These are phyloP conservation scores for Aspergillus luchuensis DNA, from an alignment of 2,329 filamentous ascomycete species.

Conservation along the genomic window DNA sequence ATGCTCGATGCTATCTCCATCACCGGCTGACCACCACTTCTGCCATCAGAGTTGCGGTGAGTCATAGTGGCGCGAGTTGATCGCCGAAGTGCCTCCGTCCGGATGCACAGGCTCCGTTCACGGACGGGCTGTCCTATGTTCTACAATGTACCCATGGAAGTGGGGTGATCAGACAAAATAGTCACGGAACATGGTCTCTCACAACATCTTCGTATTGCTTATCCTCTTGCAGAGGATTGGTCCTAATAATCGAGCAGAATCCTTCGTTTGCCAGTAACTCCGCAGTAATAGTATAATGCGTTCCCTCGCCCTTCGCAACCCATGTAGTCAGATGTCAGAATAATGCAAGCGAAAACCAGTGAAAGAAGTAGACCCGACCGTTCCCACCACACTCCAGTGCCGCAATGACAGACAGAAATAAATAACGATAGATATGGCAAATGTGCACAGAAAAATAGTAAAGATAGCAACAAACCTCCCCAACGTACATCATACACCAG, in stretches of 20 bases:
- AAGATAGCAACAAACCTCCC: constrained; percentile 27
- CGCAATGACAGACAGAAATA: constrained; percentile 22
- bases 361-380: constrained; percentile 29
- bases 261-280: constrained; percentile 3
- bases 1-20: no score
- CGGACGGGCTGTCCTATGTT: background rate
- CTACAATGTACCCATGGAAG: background rate
- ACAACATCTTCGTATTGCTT: background rate
- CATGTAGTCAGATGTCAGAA: background rate
- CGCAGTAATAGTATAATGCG: constrained; percentile 5
- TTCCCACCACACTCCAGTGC: constrained; percentile 36
- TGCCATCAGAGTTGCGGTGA: constrained; percentile 10
- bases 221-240: background rate
- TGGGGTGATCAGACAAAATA: background rate
- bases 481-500: constrained; percentile 37
- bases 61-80: constrained; percentile 1
- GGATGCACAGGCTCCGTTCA: background rate
- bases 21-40: constrained; percentile 1
- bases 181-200: background rate
- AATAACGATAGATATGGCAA: constrained; percentile 18
- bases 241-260: background rate
- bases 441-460: constrained; percentile 21
- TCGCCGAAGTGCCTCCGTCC: background rate
- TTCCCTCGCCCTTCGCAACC: background rate
- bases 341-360: background rate